Evolutionary conservation across 768 basidiomycete species (phyloP), one percentile per base, ranked within the genome.

Genomic region (Xerocomellus chrysenteron): DNA sequence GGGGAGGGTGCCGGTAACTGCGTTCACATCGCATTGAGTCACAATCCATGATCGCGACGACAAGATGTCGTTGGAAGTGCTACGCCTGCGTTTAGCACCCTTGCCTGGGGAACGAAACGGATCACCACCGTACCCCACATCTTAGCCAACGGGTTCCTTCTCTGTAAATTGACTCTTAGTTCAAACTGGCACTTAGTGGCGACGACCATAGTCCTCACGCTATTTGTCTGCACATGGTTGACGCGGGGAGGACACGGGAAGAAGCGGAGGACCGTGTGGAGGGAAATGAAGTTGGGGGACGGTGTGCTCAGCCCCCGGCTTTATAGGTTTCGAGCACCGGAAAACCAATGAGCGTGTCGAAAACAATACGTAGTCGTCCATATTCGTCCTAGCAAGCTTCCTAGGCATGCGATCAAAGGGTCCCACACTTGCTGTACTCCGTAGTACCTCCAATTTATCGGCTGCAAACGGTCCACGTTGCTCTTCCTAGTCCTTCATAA

Each of bases 31-130:
- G 78, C 36, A 66, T 64, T 11, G 82, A 84, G 68, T 84, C 82
- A 74, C 89, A 91, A 68, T 91, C 89, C 71, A 85, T 75, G 71
- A 91, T 87, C 50, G 87, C 88, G 48, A 84, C 75, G 56, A 91
- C 80, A 39, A 84, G 70, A 59, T 89, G 88, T 50, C 88, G 83
- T 71, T 90, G 89, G 67, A 90, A 91, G 68, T 91, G 89, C 89
- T 91, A 57, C 11, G 14, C 35, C 28, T 48, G 12, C 24, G 46
- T 48, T 70, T 35, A 67, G 59, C 33, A 12, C 58, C 52, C 32
- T 26, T 44, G 26, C 19, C 33, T 4, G 5, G 12, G 50, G 55
- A 50, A 56, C 44, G 48, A 58, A 48, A 61, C 47, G 16, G 46
- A 53, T 50, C 16, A 33, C 72, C 54, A 68, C 61, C 74, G 52